A percentile compares a stretch with the other conserved stretches of the same genome.
Evolutionary conservation across 441 rosid genomes (phyloP).

Genomic region (Breynia disticha): DNA sequence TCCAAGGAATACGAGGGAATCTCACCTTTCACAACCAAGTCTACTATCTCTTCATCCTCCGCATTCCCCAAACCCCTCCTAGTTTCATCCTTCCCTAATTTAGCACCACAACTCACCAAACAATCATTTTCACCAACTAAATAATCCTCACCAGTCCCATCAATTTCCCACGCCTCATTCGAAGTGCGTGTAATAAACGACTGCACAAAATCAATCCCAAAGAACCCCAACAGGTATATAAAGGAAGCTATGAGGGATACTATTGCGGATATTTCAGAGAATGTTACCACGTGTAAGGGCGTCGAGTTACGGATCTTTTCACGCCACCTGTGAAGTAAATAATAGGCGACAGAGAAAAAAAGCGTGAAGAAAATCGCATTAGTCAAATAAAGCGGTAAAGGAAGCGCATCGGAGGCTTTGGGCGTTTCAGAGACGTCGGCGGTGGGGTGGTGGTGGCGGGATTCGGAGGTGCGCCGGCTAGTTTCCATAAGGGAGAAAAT

Average conservation of each 20-base stretch:
- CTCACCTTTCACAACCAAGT: conserved; percentile 42
- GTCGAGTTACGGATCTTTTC: conserved; percentile 74
- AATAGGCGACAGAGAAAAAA: conserved; percentile 74
- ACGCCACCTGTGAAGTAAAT: conserved; percentile 72
- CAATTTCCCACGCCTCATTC: conserved; percentile 53
- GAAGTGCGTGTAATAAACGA: conserved; percentile 62
- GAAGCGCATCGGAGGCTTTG: conserved; percentile 75
- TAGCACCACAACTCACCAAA: no score
- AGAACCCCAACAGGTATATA: conserved; percentile 72
- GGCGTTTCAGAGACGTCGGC: conserved; percentile 22
- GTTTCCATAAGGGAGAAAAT: no score
- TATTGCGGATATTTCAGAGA: conserved; percentile 61
- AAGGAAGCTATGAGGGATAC: conserved; percentile 62
- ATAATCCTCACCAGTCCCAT: conserved; percentile 20
- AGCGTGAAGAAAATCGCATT: conserved; percentile 78
- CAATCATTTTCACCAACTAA: conserved; percentile 14
- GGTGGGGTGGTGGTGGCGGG: neutral
- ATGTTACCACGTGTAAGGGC: conserved; percentile 68
- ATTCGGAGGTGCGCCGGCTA: conserved; percentile 3
- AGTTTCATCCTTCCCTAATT: no score
- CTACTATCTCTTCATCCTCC: conserved; percentile 67
- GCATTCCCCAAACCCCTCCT: conserved; percentile 27
- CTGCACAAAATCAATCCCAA: conserved; percentile 79
- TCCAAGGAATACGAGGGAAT: conserved; percentile 63
- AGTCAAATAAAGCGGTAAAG: conserved; percentile 61